Conservation (phyloP, 352 stramenopile genomes). For the Phytophthora chlamydospora region DNA sequence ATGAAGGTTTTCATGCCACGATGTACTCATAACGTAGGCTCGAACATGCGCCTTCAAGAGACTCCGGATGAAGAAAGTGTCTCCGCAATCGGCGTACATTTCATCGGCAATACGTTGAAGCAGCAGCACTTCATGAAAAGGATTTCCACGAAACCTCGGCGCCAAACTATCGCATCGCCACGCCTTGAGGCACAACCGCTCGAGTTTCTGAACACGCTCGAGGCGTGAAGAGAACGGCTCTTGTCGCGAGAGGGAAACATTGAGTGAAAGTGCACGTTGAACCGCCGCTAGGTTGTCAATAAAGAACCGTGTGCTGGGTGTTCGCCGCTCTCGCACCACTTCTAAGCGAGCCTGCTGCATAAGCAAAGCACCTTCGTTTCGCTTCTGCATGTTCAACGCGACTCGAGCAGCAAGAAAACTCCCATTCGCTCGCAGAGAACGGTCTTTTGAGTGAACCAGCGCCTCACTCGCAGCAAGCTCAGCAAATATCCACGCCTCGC, state of each 20-base stretch:
- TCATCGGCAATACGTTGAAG: slow-evolving; percentile 62
- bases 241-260: slow-evolving; percentile 35
- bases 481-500: slow-evolving; percentile 44
- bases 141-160: slow-evolving; percentile 34
- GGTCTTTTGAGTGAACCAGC: slow-evolving; percentile 34
- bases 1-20: slow-evolving; percentile 43
- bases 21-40: slow-evolving; percentile 37
- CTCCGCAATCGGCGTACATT: slow-evolving; percentile 41
- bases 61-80: slow-evolving; percentile 63
- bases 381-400: slow-evolving; percentile 26
- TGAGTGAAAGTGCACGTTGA: slow-evolving; percentile 39
- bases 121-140: slow-evolving; percentile 61
- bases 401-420: slow-evolving; percentile 41
- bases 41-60: slow-evolving; percentile 58
- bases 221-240: slow-evolving; percentile 52
- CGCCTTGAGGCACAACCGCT: slow-evolving; percentile 67
- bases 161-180: slow-evolving; percentile 61
- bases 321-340: slow-evolving; percentile 6
- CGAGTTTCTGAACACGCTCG: slow-evolving; percentile 57
- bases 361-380: slow-evolving; percentile 21
- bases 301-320: slow-evolving; percentile 1
- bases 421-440: slow-evolving; percentile 25
- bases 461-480: slow-evolving; percentile 31
- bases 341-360: slow-evolving; percentile 46
- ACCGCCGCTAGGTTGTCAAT: slow-evolving; percentile 44